Conservation (phyloP, 2,329 filamentous ascomycete genomes). For the Colletotrichum sp. region DNA sequence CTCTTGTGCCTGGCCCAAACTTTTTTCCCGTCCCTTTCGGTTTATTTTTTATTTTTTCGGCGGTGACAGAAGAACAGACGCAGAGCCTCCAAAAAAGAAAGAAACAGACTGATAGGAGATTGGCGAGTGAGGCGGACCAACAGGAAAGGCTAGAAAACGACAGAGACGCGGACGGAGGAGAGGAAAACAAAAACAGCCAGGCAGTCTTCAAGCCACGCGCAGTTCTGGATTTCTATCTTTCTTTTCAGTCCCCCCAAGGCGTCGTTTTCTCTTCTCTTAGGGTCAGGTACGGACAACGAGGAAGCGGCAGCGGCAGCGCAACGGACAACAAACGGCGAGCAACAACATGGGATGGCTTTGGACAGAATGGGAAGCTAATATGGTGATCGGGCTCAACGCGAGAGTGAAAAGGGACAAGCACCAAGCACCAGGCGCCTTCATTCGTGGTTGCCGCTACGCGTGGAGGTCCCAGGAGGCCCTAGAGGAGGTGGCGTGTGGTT, state of each 20-base stretch:
- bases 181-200: not conserved
- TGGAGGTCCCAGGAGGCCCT: not conserved
- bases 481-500: slow-evolving; percentile 1
- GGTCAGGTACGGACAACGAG: not conserved
- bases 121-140: not conserved
- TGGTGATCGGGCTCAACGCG: slow-evolving; percentile 17
- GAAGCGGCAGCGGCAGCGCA: not conserved
- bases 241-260: not conserved
- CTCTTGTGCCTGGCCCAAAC: not conserved
- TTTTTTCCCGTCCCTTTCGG: not conserved
- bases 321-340: not conserved
- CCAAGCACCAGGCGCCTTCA: not conserved
- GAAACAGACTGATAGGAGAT: not conserved
- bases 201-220: slow-evolving; percentile 7
- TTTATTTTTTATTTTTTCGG: not conserved
- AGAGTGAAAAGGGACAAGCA: slow-evolving; percentile 19
- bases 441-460: slow-evolving; percentile 14
- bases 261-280: not conserved
- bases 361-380: slow-evolving; percentile 16
- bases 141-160: not conserved
- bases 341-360: slow-evolving; percentile 7
- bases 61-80: slow-evolving; percentile 13
- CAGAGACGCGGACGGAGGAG: not conserved
- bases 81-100: slow-evolving; percentile 10
- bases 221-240: not conserved